Evolutionary conservation across 805 yeast genomes (phyloP).

Genomic region (Cyberlindnera misumaiensis): DNA sequence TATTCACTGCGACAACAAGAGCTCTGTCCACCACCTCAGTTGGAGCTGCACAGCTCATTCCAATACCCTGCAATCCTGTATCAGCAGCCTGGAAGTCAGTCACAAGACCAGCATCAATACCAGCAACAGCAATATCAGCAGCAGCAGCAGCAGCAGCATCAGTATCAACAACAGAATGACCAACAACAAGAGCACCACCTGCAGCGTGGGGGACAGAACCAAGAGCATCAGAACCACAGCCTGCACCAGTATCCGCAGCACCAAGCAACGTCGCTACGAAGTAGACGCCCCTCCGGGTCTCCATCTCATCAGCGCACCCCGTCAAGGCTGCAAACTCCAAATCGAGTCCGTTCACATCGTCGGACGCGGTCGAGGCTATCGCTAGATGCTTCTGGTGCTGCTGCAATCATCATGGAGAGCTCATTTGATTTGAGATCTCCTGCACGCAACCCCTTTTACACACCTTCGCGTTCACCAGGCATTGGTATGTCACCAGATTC

Average conservation of each 20-base stretch:
- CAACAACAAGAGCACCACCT: conserved; percentile 4
- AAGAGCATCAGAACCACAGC: too few relatives aligned
- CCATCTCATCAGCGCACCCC: conserved; percentile 1
- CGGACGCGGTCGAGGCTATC: conserved; percentile 36
- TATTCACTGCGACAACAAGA: too few relatives aligned
- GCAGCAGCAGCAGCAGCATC: neutral
- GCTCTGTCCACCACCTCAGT: too few relatives aligned
- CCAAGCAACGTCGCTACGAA: too few relatives aligned
- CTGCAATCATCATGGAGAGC: conserved; percentile 15
- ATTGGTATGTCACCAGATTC: conserved; percentile 16
- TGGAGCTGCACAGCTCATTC: too few relatives aligned
- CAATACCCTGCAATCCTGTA: too few relatives aligned
- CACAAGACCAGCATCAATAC: too few relatives aligned
- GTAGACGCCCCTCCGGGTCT: neutral
- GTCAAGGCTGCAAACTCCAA: conserved; percentile 9
- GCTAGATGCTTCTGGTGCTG: conserved; percentile 28
- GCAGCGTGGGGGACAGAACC: neutral
- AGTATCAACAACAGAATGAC: neutral
- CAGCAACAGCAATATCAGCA: too few relatives aligned
- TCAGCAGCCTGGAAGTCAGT: too few relatives aligned
- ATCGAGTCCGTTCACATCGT: conserved; percentile 25
- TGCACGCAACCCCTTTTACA: conserved; percentile 41
- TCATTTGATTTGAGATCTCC: conserved; percentile 27
- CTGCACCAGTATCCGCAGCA: too few relatives aligned
- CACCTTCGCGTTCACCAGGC: conserved; percentile 31